A percentile compares a stretch with the other conserved stretches of the same genome.
Evolutionary conservation across 441 rosid genomes (phyloP).

Genomic region (Syzygium syzygioides): DNA sequence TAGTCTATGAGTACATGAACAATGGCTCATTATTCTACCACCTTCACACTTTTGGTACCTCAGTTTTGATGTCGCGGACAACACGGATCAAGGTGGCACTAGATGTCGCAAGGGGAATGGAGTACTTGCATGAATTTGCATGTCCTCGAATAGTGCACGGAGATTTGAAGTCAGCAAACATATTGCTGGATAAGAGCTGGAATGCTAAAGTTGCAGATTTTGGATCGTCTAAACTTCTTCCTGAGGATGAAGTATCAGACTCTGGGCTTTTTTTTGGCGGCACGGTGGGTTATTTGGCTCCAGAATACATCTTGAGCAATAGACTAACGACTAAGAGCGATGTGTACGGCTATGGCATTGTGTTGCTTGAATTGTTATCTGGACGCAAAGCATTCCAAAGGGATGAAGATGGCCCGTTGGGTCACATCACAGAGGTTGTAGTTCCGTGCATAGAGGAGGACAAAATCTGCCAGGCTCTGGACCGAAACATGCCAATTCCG

Average conservation of each 20-base stretch:
- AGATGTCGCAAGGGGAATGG: background rate
- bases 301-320: background rate
- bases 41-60: background rate
- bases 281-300: background rate
- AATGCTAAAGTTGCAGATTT: conserved; percentile 28
- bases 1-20: background rate
- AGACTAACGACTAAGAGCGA: background rate
- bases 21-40: background rate
- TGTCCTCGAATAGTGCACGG: background rate
- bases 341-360: background rate
- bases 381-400: background rate
- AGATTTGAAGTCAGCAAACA: conserved; percentile 4
- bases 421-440: background rate
- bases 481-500: background rate
- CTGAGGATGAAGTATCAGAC: background rate
- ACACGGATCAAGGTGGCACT: background rate
- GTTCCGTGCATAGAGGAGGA: background rate
- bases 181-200: conserved; percentile 13
- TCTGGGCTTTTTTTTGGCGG: fast-evolving
- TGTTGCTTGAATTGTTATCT: background rate
- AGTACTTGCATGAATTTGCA: background rate
- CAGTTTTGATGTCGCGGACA: background rate
- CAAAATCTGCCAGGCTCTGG: background rate
- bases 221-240: background rate
- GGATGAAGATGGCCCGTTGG: background rate